These are phyloP conservation scores for Neurospora sp. DNA, from an alignment of 495 filamentous ascomycete species.

Conservation along the genomic window DNA sequence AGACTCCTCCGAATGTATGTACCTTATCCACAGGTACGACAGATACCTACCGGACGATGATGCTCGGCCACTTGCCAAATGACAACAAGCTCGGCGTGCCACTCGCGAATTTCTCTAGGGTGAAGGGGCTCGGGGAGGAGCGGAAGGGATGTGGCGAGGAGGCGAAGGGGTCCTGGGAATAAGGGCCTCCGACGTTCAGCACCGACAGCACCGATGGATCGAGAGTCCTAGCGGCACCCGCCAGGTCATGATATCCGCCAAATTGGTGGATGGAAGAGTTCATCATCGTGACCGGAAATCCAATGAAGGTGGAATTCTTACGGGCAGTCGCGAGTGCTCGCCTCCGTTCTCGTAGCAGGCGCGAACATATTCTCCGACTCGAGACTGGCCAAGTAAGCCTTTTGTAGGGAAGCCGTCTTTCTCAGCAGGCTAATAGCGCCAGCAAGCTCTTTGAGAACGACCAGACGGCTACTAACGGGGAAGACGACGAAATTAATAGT, in stretches of 20 bases:
- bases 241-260: too few species aligned
- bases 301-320: too few species aligned
- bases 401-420: constrained; percentile 48
- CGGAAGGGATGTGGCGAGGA: too few species aligned
- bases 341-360: constrained; percentile 12
- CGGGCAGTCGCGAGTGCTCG: background rate
- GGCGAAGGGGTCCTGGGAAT: too few species aligned
- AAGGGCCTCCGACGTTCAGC: too few species aligned
- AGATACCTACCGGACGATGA: constrained; percentile 73
- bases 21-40: constrained; percentile 83
- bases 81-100: constrained; percentile 37
- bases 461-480: constrained; percentile 54
- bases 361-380: constrained; percentile 59
- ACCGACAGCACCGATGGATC: too few species aligned
- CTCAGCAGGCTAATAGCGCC: constrained; percentile 48
- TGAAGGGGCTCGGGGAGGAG: too few species aligned
- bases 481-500: constrained; percentile 58
- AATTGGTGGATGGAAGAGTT: too few species aligned
- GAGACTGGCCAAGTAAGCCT: constrained; percentile 52
- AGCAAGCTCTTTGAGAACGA: constrained; percentile 41
- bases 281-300: too few species aligned
- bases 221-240: too few species aligned
- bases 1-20: constrained; percentile 47
- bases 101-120: too few species aligned
- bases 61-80: constrained; percentile 61